These are phyloP conservation scores for Penicillium oxalicum DNA, from an alignment of 2,329 filamentous ascomycete species.

Conservation along the genomic window DNA sequence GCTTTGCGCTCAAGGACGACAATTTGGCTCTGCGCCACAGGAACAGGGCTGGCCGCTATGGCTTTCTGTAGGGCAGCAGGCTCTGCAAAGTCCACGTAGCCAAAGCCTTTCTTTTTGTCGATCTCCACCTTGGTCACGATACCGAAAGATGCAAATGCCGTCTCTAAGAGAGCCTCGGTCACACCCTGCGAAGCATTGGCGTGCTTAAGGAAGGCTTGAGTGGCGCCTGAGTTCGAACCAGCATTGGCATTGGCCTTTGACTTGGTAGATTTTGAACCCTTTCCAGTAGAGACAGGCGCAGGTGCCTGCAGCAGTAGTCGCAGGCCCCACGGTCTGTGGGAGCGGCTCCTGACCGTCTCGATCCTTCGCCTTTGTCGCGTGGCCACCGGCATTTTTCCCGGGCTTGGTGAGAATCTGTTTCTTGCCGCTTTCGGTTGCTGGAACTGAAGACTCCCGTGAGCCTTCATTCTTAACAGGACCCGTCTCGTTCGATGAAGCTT, in stretches of 20 bases:
- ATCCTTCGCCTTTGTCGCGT: constrained; percentile 16
- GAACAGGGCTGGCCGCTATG: constrained; percentile 71
- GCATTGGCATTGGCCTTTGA: constrained; percentile 23
- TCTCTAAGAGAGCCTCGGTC: constrained; percentile 71
- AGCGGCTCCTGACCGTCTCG: constrained; percentile 15
- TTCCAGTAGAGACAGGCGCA: constrained; percentile 10
- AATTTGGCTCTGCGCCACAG: constrained; percentile 77
- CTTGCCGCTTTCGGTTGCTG: constrained; percentile 11
- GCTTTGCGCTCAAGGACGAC: constrained; percentile 66
- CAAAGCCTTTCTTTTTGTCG: constrained; percentile 90
- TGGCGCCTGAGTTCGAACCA: constrained; percentile 25
- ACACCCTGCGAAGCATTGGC: constrained; percentile 87
- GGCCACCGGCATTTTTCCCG: constrained; percentile 11
- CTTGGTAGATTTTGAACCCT: constrained; percentile 24
- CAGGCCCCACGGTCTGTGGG: constrained; percentile 13
- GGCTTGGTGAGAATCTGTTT: constrained; percentile 18
- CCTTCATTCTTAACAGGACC: constrained; percentile 21
- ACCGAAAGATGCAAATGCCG: constrained; percentile 69
- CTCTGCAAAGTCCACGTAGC: constrained; percentile 82
- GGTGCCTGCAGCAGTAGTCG: constrained; percentile 10
- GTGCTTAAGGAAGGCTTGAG: constrained; percentile 66
- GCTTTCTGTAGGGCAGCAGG: constrained; percentile 68
- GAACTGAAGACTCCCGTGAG: constrained; percentile 10
- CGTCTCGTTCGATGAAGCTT: constrained; percentile 22
- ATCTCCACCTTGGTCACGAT: constrained; percentile 76